These are phyloP conservation scores for Monosporascus sp. DNA, from an alignment of 2,329 filamentous ascomycete species.

Conservation along the genomic window DNA sequence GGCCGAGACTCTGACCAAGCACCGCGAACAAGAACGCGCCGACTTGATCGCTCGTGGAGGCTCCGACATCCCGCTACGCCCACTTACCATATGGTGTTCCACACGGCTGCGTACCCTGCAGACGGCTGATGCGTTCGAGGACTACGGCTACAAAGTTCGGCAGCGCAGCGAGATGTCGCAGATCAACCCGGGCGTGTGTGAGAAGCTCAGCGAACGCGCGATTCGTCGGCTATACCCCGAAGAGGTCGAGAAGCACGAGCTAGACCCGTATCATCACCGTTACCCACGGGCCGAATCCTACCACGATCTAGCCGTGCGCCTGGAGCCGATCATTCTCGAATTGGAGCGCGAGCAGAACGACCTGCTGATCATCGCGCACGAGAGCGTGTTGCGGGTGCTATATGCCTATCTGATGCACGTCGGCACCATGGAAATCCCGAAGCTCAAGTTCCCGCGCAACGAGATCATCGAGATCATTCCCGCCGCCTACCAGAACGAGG, in stretches of 20 bases:
- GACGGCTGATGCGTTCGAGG: slow-evolving; percentile 76
- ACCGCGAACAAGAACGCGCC: slow-evolving; percentile 76
- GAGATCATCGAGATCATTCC: slow-evolving; percentile 99
- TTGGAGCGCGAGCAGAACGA: slow-evolving; percentile 96
- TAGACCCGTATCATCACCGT: slow-evolving; percentile 93
- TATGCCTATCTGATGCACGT: slow-evolving; percentile 99
- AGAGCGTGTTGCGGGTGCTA: slow-evolving; percentile 92
- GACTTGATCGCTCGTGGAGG: slow-evolving; percentile 65
- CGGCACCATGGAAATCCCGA: slow-evolving; percentile 89
- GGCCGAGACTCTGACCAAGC: slow-evolving; percentile 75
- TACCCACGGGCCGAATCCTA: slow-evolving; percentile 98
- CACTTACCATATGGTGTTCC: slow-evolving; percentile 90
- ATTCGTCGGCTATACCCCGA: slow-evolving; percentile 82
- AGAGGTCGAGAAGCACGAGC: slow-evolving; percentile 86
- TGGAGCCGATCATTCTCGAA: slow-evolving; percentile 96
- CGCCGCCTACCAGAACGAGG: slow-evolving; percentile 93
- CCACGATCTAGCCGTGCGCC: slow-evolving; percentile 93
- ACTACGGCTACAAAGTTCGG: slow-evolving; percentile 76
- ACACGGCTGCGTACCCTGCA: slow-evolving; percentile 86
- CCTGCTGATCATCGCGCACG: slow-evolving; percentile 95
- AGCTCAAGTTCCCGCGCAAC: slow-evolving; percentile 86
- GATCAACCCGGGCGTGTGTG: slow-evolving; percentile 92
- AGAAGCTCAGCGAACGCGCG: slow-evolving; percentile 80
- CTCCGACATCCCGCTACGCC: slow-evolving; percentile 63
- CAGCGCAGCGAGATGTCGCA: slow-evolving; percentile 96